phyloP scores from a whole-genome alignment of 1,284 basidiomycete genomes.

The Naganishia albida region DNA sequence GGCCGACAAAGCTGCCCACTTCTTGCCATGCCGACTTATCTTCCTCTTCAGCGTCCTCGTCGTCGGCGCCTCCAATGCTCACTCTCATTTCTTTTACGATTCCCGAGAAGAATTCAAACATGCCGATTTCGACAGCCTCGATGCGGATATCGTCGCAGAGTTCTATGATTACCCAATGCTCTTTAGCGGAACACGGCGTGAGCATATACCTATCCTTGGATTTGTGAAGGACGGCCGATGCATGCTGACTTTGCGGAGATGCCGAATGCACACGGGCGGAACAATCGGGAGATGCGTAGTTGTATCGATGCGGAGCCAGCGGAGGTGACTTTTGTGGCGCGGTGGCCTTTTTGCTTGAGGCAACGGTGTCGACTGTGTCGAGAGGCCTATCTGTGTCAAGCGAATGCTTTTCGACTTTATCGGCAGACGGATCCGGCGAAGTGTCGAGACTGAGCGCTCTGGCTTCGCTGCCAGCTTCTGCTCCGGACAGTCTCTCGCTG shows the following conservation, averaged over 20 bases:
- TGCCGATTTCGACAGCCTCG: constrained; percentile 92
- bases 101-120: constrained; percentile 97
- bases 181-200: constrained; percentile 73
- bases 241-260: constrained; percentile 78
- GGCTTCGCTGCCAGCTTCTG: background rate
- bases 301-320: constrained; percentile 66
- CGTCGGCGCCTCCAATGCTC: constrained; percentile 74
- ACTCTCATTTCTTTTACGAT: constrained; percentile 91
- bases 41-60: constrained; percentile 63
- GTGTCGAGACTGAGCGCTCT: background rate
- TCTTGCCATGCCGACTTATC: constrained; percentile 53
- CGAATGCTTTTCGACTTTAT: background rate
- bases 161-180: constrained; percentile 89
- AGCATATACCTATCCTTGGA: constrained; percentile 97
- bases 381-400: background rate
- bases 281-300: constrained; percentile 91
- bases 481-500: background rate
- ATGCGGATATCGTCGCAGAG: constrained; percentile 96
- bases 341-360: background rate
- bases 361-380: background rate
- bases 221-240: constrained; percentile 78
- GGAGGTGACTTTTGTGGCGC: constrained; percentile 9
- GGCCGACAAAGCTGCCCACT: constrained; percentile 73
- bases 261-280: constrained; percentile 85
- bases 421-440: background rate